These are phyloP conservation scores for Blastobotrys terrestris DNA, from an alignment of 805 yeast genomes.

Conservation along the genomic window DNA sequence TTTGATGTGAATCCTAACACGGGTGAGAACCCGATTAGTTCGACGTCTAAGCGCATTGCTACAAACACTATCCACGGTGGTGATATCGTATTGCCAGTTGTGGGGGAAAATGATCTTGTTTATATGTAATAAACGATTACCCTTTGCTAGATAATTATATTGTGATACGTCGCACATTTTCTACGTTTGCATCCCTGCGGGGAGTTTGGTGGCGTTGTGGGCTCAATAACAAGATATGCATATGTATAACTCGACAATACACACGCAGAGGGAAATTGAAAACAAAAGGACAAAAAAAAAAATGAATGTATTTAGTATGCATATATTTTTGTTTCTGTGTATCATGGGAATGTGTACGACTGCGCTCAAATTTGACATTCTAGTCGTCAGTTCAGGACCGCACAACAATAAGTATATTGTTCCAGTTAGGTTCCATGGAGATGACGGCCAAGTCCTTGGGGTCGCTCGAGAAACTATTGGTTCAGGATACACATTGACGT, in stretches of 20 bases:
- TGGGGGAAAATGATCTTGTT: background rate
- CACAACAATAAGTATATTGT: background rate
- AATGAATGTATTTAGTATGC: too few relatives aligned
- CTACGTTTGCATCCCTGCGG: too few relatives aligned
- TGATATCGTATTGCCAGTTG: background rate
- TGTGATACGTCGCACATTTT: too few relatives aligned
- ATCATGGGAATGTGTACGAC: too few relatives aligned
- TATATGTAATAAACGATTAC: background rate
- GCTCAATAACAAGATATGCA: too few relatives aligned
- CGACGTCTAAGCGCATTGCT: background rate
- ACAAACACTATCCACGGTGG: conserved; percentile 1
- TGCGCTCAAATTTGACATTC: background rate
- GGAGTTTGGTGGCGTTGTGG: too few relatives aligned
- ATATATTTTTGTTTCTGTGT: too few relatives aligned
- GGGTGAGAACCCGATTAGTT: conserved; percentile 3
- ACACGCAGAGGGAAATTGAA: too few relatives aligned
- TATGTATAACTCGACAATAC: too few relatives aligned
- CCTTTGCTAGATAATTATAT: too few relatives aligned
- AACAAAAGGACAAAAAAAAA: too few relatives aligned
- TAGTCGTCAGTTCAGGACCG: background rate
- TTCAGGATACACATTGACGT: background rate
- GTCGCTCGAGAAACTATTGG: background rate
- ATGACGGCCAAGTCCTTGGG: background rate
- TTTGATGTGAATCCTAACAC: conserved; percentile 11
- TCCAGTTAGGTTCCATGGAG: background rate